Base-by-base conservation (phyloP, 2,329 filamentous ascomycete genomes). In the Fusarium tupiense region DNA sequence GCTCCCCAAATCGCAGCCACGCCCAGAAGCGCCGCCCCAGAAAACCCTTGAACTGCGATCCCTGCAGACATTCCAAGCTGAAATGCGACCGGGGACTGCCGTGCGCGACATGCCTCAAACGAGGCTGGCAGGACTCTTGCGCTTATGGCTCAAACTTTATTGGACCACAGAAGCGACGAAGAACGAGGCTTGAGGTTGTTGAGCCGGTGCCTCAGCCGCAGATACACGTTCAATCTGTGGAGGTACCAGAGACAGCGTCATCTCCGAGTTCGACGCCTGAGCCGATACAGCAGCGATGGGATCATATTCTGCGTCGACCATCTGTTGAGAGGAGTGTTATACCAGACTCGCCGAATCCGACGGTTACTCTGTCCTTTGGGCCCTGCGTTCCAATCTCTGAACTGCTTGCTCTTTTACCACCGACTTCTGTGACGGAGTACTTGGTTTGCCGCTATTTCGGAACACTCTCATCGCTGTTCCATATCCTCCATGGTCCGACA, bases 31-130 rank as follows among this genome's bases (percentile, higher is more conserved):
- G 66, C 3, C 57, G 66, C 4, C 57, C 64, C 37, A 40, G 66
- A 56, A 69, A 69, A 29, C 64, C 66, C 29, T 53, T 69, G 26
- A 69, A 63, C 14, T 69, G 64, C 33, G 66, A 69, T 20, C 66
- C 66, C 20, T 69, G 66, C 33, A 54, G 66, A 24, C 66, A 69
- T 33, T 69, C 66, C 0, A 69, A 69, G 38, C 66, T 69, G 19
- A 62, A 63, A 69, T 69, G 66, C 57, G 66, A 69, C 26, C n/a
- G 66, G 16, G 64, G 67, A 40, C 10, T 69, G 3, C 66, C 64
- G 5, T 69, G 66, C 13, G 47, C 35, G 10, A 69, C 64, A 5
- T 69, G 66, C 12, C 37, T 69, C 20, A 69, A 69, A 29, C 64
- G 66, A 8, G 66, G 66, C 16, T 69, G 66, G 66, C n/a, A 69